phyloP scores from a whole-genome alignment of 768 basidiomycete species.

The Pleurotus djamor region DNA sequence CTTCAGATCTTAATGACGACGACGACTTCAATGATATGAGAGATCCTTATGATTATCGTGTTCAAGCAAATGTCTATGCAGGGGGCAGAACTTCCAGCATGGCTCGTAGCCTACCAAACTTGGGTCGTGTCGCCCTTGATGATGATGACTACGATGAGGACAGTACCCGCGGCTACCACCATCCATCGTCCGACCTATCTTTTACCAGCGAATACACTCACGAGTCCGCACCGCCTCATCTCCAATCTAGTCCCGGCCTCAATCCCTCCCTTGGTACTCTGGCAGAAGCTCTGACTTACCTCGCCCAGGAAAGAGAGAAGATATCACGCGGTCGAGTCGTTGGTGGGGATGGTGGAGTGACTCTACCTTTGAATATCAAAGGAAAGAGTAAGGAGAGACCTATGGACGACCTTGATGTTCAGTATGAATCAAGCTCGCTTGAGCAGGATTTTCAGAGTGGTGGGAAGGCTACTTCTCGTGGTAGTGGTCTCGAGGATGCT shows the following conservation, averaged over 20 bases:
- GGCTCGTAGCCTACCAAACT: constrained; percentile 5
- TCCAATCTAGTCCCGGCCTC: constrained; percentile 19
- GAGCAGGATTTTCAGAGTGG: constrained; percentile 7
- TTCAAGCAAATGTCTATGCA: not conserved
- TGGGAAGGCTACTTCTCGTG: not conserved
- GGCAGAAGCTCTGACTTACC: constrained; percentile 72
- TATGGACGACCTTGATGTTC: not conserved
- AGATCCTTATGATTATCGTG: not conserved
- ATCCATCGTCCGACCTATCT: not conserved
- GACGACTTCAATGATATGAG: not conserved
- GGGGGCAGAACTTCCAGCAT: constrained; percentile 1
- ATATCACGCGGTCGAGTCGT: constrained; percentile 44
- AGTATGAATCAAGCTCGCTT: not conserved
- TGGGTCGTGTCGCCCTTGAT: not conserved
- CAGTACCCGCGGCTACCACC: not conserved
- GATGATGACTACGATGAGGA: not conserved
- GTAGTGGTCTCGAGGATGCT: not conserved
- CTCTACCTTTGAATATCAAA: constrained; percentile 5
- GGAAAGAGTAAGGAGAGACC: not conserved
- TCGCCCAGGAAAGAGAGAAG: constrained; percentile 67
- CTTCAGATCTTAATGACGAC: not conserved
- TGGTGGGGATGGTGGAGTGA: constrained; percentile 22
- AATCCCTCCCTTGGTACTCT: constrained; percentile 71
- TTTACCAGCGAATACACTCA: not conserved
- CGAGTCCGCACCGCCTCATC: not conserved